Evolutionary conservation across 208 protist genomes (phyloP), one percentile per base, ranked within the genome.

Genomic region (Trypanosoma rangeli): DNA sequence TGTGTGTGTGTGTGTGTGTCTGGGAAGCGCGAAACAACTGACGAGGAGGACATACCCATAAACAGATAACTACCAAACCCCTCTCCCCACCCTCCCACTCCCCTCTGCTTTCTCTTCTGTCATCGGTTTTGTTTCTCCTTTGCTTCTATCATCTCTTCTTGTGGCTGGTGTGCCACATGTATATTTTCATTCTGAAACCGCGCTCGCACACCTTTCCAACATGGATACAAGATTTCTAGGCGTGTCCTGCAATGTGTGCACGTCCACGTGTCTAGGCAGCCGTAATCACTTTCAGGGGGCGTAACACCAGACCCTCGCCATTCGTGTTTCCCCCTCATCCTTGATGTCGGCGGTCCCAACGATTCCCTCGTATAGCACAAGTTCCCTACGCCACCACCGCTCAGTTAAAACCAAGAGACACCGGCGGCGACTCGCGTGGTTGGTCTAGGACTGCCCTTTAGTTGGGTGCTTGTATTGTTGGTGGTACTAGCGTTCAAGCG

Each of bases 361-460:
- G 4, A 42, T 46, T 46, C 12, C 42, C 42, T 46, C 42, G 8
- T 9, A 4, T 42, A 18, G 8, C 13, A 10, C 8, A 46, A 16
- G 3, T 20, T 18, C 42, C 42, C 8, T 18, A 15, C 12, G 15
- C 42, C 42, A 16, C 42, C 42, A 16, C 15, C 3, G 15, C 42
- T 1, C 15, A 46, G 5, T 46, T 83, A 88, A 50, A 85, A 79
- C 72, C 83, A 89, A 37, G 76, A 77, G 18, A 82, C 86, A 68
- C 80, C 84, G 8, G 74, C 73, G 22, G 74, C 46, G 31, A 15
- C 44, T 46, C 65, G 42, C 69, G 57, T 18, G 54, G 53, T 20
- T 13, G 16, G n/a, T 29, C 50, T 42, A 20, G 64, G 50, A 63
- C 57, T 52, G 20, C 0, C 52, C 18, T 39, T 55, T 7, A 37